Percentiles rank a stretch among this genome's conserved stretches.
Conservation (phyloP, 805 yeast genomes). For the Saturnispora gosingensis region DNA sequence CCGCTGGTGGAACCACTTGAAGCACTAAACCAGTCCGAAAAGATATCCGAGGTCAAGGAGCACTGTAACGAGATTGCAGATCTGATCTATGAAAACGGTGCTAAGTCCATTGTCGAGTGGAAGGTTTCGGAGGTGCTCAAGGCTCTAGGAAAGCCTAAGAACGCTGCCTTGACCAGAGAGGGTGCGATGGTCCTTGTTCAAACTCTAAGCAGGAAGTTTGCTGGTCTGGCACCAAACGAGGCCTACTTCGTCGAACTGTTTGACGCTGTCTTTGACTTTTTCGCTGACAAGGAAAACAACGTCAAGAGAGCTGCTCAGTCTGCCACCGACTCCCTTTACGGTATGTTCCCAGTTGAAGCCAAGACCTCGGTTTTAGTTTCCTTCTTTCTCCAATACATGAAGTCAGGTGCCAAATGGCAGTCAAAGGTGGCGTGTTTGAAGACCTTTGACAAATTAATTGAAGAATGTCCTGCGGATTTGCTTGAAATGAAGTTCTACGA, state of each 20-base stretch:
- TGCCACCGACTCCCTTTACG: constrained; percentile 62
- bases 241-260: constrained; percentile 60
- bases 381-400: constrained; percentile 51
- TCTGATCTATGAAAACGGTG: constrained; percentile 37
- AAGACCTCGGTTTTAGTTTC: constrained; percentile 62
- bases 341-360: constrained; percentile 68
- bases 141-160: constrained; percentile 65
- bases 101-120: constrained; percentile 50
- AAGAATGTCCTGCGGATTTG: constrained; percentile 75
- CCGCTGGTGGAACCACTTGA: constrained; percentile 57
- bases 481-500: constrained; percentile 72
- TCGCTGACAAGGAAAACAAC: constrained; percentile 80
- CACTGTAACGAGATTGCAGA: constrained; percentile 48
- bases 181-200: constrained; percentile 56
- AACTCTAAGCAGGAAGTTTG: constrained; percentile 46
- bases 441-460: constrained; percentile 62
- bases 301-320: constrained; percentile 82
- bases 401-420: constrained; percentile 89
- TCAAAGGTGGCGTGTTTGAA: constrained; percentile 74
- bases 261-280: constrained; percentile 55
- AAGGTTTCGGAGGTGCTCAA: constrained; percentile 51
- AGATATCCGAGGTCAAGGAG: constrained; percentile 45
- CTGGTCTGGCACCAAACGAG: constrained; percentile 65
- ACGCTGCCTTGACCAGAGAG: constrained; percentile 67
- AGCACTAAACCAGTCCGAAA: constrained; percentile 41